These are phyloP conservation scores for Cornus controversa DNA, from an alignment of 148 eudicot species.

Conservation along the genomic window DNA sequence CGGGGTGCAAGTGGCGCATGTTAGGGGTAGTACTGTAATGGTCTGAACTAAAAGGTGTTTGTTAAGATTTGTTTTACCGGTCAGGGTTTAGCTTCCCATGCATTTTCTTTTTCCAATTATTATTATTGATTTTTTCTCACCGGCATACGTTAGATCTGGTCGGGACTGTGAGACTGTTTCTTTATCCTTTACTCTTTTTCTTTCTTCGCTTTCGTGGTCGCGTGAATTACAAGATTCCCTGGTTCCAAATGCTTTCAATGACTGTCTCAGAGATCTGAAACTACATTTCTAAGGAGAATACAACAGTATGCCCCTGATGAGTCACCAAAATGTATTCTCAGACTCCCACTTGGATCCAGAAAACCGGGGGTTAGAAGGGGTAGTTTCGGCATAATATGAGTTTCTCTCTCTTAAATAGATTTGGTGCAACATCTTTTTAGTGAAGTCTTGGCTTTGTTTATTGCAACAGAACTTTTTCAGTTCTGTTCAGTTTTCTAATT, in stretches of 20 bases:
- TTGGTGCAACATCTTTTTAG: conserved; percentile 19
- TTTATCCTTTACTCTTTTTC: background rate
- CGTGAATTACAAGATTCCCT: conserved; percentile 17
- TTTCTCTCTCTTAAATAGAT: background rate
- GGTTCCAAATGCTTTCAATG: background rate
- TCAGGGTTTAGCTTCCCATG: conserved; percentile 1
- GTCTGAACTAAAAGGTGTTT: conserved; percentile 4
- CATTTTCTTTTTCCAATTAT: background rate
- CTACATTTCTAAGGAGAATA: background rate
- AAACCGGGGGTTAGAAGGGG: conserved; percentile 2
- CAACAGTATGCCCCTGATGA: background rate
- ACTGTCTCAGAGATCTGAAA: background rate
- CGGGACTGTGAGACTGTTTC: background rate
- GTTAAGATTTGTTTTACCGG: conserved; percentile 1
- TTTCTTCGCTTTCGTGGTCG: background rate
- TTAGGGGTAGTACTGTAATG: background rate
- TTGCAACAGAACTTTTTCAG: conserved; percentile 8
- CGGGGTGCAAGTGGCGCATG: background rate
- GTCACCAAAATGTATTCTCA: background rate
- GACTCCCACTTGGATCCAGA: conserved; percentile 3
- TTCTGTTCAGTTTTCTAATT: background rate
- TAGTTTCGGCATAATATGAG: background rate
- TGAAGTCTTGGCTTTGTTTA: conserved; percentile 13
- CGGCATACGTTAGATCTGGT: conserved; percentile 17
- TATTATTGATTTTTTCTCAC: background rate